Percentiles rank a stretch among this genome's conserved stretches.
phyloP scores from a whole-genome alignment of 2,329 filamentous ascomycete genomes.

The Scopulariopsis brevicaulis region DNA sequence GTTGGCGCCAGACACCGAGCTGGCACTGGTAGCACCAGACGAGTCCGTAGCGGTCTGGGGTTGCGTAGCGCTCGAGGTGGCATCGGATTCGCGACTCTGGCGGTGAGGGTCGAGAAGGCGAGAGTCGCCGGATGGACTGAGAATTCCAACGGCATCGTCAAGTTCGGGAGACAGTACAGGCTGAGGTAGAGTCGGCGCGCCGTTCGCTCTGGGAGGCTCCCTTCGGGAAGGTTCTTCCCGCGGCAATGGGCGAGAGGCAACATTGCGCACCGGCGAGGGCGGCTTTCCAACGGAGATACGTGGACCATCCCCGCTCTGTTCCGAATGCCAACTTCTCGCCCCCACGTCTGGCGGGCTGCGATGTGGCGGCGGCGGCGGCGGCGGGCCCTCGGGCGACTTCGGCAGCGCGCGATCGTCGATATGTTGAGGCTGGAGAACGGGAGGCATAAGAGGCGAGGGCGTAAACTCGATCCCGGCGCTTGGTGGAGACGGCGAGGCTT shows the following conservation, averaged over 20 bases:
- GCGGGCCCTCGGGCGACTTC: constrained; percentile 16
- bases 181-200: background rate
- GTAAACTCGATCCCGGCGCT: constrained; percentile 37
- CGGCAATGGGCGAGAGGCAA: background rate
- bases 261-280: background rate
- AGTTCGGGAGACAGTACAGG: constrained; percentile 7
- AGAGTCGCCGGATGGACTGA: constrained; percentile 18
- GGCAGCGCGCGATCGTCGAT: constrained; percentile 17
- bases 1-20: constrained; percentile 39
- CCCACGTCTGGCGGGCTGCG: constrained; percentile 1
- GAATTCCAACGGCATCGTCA: constrained; percentile 19
- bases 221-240: background rate
- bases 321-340: background rate
- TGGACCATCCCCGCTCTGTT: background rate
- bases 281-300: background rate
- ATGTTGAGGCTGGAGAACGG: constrained; percentile 2
- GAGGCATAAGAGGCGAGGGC: constrained; percentile 5
- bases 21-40: constrained; percentile 43
- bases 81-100: constrained; percentile 41
- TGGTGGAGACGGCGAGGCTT: constrained; percentile 39
- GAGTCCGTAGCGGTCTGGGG: constrained; percentile 38
- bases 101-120: constrained; percentile 26
- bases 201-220: background rate
- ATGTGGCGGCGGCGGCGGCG: constrained; percentile 26
- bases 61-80: constrained; percentile 35